These are phyloP conservation scores for Pisolithus tinctorius DNA, from an alignment of 768 basidiomycete genomes.

Conservation along the genomic window DNA sequence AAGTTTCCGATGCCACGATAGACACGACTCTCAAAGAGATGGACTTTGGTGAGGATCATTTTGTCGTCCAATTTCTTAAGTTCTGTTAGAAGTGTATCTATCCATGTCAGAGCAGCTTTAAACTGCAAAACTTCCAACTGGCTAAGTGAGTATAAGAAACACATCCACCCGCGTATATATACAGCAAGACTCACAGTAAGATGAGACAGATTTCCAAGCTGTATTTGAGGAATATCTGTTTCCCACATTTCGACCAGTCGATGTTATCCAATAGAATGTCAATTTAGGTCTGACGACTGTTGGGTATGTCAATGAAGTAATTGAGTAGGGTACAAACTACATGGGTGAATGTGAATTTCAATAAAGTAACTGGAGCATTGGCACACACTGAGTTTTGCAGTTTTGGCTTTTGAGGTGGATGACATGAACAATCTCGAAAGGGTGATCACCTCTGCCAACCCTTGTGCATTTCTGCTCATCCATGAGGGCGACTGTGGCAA, in stretches of 20 bases:
- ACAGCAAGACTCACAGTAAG: constrained; percentile 43
- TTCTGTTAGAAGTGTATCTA: constrained; percentile 85
- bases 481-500: too few species aligned
- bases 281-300: constrained; percentile 71
- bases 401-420: constrained; percentile 94
- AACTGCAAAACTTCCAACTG: constrained; percentile 72
- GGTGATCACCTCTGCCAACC: constrained; percentile 81
- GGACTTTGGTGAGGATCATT: constrained; percentile 95
- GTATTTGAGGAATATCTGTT: constrained; percentile 93
- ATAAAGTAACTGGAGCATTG: not conserved
- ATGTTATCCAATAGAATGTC: constrained; percentile 86
- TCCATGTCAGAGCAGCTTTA: constrained; percentile 72
- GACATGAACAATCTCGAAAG: constrained; percentile 83
- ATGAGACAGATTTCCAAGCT: constrained; percentile 86
- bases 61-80: constrained; percentile 94
- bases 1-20: constrained; percentile 87
- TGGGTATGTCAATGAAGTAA: constrained; percentile 75
- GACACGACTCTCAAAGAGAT: constrained; percentile 87
- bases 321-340: constrained; percentile 90
- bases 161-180: not conserved
- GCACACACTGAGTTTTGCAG: constrained; percentile 79
- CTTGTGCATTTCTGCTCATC: constrained; percentile 63
- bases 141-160: constrained; percentile 27
- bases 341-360: not conserved
- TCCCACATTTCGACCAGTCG: constrained; percentile 85